Conservation (phyloP, 148 eudicot species). For the Euryodendron excelsum region DNA sequence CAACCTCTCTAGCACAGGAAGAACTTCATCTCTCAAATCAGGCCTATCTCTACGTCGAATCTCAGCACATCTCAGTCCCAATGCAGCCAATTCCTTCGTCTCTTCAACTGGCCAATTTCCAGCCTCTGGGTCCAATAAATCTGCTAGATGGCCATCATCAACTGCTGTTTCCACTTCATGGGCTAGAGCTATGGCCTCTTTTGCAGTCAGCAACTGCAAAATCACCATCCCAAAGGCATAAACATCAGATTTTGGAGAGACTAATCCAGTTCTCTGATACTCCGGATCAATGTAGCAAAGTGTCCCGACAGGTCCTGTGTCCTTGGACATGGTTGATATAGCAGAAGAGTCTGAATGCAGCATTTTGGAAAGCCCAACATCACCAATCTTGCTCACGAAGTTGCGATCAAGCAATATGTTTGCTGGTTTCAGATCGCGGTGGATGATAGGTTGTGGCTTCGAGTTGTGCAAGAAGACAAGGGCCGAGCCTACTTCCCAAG, state of each 20-base stretch:
- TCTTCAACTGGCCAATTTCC: constrained; percentile 83
- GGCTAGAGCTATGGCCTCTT: constrained; percentile 55
- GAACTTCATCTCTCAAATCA: constrained; percentile 50
- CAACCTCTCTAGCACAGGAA: constrained; percentile 64
- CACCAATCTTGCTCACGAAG: constrained; percentile 80
- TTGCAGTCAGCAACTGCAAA: constrained; percentile 69
- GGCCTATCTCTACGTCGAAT: constrained; percentile 68
- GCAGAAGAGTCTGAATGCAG: constrained; percentile 34
- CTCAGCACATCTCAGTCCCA: constrained; percentile 75
- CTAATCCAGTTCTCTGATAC: constrained; percentile 62
- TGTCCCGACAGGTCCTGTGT: constrained; percentile 70
- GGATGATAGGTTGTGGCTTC: constrained; percentile 66
- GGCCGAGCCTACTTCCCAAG: constrained; percentile 83
- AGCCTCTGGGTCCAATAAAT: constrained; percentile 55
- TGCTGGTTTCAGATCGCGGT: constrained; percentile 75
- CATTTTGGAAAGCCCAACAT: constrained; percentile 75
- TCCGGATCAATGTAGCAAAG: constrained; percentile 89
- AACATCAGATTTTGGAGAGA: constrained; percentile 63
- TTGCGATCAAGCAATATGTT: constrained; percentile 80
- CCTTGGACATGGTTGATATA: constrained; percentile 43
- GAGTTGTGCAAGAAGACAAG: constrained; percentile 71
- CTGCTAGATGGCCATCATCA: constrained; percentile 38
- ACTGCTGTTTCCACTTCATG: constrained; percentile 59
- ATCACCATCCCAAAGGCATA: constrained; percentile 78
- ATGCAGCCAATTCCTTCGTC: constrained; percentile 54